Evolutionary conservation across 345 rosid species (phyloP).

Genomic region (Diplotaxis tenuifolia): DNA sequence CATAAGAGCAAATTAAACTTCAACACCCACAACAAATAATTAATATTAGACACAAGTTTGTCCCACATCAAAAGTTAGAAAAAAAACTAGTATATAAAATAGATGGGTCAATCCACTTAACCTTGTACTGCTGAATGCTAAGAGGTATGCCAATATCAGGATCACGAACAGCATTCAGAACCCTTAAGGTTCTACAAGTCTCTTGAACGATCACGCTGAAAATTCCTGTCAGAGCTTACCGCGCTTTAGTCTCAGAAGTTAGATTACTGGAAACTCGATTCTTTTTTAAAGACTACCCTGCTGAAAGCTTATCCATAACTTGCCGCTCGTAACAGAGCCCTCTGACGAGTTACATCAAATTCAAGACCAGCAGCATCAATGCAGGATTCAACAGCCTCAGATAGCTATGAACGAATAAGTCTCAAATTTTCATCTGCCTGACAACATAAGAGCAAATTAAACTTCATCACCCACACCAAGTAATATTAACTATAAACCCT

Average conservation of each 20-base stretch:
- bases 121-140: conserved; percentile 92
- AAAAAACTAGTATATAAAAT: no score
- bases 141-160: conserved; percentile 88
- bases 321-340: conserved; percentile 85
- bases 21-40: no score
- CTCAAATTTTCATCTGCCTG: conserved; percentile 99
- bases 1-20: no score
- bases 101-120: no score
- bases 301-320: conserved; percentile 99
- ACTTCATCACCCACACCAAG: conserved; percentile 1
- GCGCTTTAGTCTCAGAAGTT: conserved; percentile 25
- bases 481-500: background rate
- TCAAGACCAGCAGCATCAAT: conserved; percentile 96
- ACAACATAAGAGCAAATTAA: conserved; percentile 29
- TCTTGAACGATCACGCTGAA: conserved; percentile 89
- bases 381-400: conserved; percentile 94
- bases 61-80: no score
- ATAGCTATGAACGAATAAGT: conserved; percentile 76
- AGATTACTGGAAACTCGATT: conserved; percentile 8
- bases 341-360: conserved; percentile 76
- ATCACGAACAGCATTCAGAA: conserved; percentile 79
- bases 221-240: conserved; percentile 76
- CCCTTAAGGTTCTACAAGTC: conserved; percentile 86
- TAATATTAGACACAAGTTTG: no score
- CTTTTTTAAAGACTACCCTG: conserved; percentile 54